Conservation (phyloP, 306 rosid species). For the Sophora flavescens region DNA sequence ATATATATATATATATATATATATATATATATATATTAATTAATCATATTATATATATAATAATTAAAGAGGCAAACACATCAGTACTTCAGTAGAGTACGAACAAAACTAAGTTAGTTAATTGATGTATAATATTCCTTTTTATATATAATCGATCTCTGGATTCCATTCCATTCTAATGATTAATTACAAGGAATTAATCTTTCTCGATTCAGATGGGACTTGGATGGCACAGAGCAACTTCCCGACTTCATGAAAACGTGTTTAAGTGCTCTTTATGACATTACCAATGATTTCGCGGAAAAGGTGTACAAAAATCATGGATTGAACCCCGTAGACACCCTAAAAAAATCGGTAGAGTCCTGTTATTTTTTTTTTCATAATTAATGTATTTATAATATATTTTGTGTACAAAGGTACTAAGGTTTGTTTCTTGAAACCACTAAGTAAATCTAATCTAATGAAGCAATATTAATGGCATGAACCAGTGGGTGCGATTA, state of each 20-base stretch:
- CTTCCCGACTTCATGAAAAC: slow-evolving; percentile 41
- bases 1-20: no score
- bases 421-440: no score
- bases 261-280: slow-evolving; percentile 35
- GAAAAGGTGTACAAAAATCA: slow-evolving; percentile 35
- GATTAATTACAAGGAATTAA: background rate
- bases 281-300: slow-evolving; percentile 41
- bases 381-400: background rate
- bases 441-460: background rate
- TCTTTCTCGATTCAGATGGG: slow-evolving; percentile 38
- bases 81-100: no score
- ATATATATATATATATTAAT: no score
- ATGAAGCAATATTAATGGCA: no score
- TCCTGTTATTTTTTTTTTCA: background rate
- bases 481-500: slow-evolving; percentile 54
- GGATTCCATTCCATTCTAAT: background rate
- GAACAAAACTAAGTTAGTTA: no score
- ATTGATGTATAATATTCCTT: background rate
- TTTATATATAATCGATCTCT: no score
- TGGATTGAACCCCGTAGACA: slow-evolving; percentile 42
- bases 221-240: slow-evolving; percentile 42
- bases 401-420: background rate
- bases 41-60: no score
- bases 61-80: no score
- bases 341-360: slow-evolving; percentile 42